Base-by-base conservation (phyloP, 225 moss, liverwort and hornwort species). In the Asterella californica region DNA sequence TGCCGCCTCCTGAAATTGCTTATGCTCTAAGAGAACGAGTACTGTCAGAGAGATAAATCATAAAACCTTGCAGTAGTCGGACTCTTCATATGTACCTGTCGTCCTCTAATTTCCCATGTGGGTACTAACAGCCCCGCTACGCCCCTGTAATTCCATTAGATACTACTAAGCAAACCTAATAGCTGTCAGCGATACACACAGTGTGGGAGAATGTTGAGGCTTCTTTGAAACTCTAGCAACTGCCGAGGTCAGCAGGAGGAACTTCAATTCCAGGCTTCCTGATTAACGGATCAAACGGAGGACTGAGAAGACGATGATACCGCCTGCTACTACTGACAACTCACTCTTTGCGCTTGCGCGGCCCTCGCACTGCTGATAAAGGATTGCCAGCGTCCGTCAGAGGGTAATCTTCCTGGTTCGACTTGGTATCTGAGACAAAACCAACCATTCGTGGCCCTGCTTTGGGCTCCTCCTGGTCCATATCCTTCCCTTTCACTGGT, bases 281-380 rank as follows among this genome's bases (percentile, higher is more conserved):
- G 47, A 48, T 34, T 1, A 2, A 32, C 25, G n/a, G 47, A 9
- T 11, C 9, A 72, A 11, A 10, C 32, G 22, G 46, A 38, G 22
- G 46, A 38, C 4, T 36, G 47, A 57, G 45, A 17, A 38, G 25
- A 9, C 15, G 46, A 5, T 49, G n/a, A 8, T n/a, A 60, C 10
- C 19, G 33, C 14, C 14, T 61, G 61, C 24, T 42, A 42, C 4
- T 42, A 27, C 0, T 27, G 7, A 30, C 5, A 46, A 64, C 77
- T 77, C 46, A 77, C 77, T 48, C 63, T 77, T 77, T 77, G 25
- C 77, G 77, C 27, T 77, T 77, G 77, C 77, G 64, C 18, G n/a
- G 0, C 45, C 8, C 45, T 46, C 63, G 27, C 10, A 15, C 37
- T 17, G 37, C 11, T 22, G 75, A 22, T 60, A 64, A 46, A 1